A percentile compares a stretch with the other conserved stretches of the same genome.
Evolutionary conservation across 768 basidiomycete species (phyloP).

Genomic region (Kwoniella newhampshirensis): DNA sequence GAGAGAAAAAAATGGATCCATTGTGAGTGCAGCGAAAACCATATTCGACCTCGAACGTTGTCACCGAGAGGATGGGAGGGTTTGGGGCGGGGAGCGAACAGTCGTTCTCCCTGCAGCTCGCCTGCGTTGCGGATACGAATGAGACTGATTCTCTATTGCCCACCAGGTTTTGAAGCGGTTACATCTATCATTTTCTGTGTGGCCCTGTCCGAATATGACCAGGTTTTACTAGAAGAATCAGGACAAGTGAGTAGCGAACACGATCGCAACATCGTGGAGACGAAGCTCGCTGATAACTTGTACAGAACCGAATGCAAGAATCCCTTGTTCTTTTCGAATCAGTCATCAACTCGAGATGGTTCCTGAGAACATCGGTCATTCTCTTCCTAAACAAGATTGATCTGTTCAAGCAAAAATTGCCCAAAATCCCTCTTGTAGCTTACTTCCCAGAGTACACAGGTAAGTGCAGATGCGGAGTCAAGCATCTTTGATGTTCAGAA

Average conservation of each 20-base stretch:
- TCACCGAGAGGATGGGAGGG: too few species aligned
- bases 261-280: not conserved
- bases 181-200: constrained; percentile 78
- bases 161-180: constrained; percentile 69
- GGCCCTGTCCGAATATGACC: constrained; percentile 72
- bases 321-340: constrained; percentile 72
- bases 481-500: not conserved
- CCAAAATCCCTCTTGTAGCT: constrained; percentile 59
- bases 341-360: constrained; percentile 79
- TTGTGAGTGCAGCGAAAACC: constrained; percentile 40
- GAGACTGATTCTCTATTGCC: not conserved
- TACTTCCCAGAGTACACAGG: constrained; percentile 81
- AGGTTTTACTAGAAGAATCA: constrained; percentile 68
- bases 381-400: constrained; percentile 62
- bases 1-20: constrained; percentile 65
- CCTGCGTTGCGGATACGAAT: not conserved
- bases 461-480: too few species aligned
- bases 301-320: constrained; percentile 73
- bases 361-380: constrained; percentile 63
- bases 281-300: not conserved
- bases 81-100: too few species aligned
- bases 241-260: constrained; percentile 41
- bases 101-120: not conserved
- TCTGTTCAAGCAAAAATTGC: constrained; percentile 72
- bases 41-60: too few species aligned